Evolutionary conservation across 2,329 filamentous ascomycete genomes (phyloP), one percentile per base, ranked within the genome.

Genomic region (Thermothelomyces thermophilus): DNA sequence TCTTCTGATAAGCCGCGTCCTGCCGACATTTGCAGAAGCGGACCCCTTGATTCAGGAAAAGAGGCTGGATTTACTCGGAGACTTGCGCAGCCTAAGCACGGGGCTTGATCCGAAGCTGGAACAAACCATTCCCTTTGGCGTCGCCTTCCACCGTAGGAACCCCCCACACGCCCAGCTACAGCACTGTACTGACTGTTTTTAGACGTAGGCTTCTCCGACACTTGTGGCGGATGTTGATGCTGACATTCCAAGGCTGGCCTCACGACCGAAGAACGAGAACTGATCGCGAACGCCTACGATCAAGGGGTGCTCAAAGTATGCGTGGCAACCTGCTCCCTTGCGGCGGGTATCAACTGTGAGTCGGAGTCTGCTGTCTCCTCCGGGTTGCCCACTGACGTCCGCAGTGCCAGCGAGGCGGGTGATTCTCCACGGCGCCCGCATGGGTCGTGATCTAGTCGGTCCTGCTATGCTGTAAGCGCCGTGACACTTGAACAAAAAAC

Each of bases 291-390:
- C 31, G 84, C 84, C 11, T 90, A 88, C 56, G 86, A 90, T 61
- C 65, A 70, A 34, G 84, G 86, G 0, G 70, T 77, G 5, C 63
- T 90, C 16, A 83, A 84, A 57, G 79, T 88, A 1, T 82, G 87
- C 46, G 80, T 88, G 14, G 86, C 86, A 33, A 90, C 86, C 1
- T 89, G 85, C 60, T 88, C 84, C 62, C 74, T 90, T 50, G 86
- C 86, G n/a, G 86, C 86, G 13, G 86, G 86, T n/a, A 87, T 90
- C 51, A 90, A 90, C 64, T 69, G 51, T 56, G n/a, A 17, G 51
- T 42, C 8, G 7, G 16, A 10, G 24, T 9, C 20, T 8, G 7
- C 24, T 8, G 14, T 13, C 43, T 7, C 13, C 8, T 2, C 2
- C 1, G 14, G 2, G 3, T 9, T 28, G 10, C 11, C 26, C 7